These are phyloP conservation scores for Neoascochyta sp. DNA, from an alignment of 2,329 filamentous ascomycete genomes.

Conservation along the genomic window DNA sequence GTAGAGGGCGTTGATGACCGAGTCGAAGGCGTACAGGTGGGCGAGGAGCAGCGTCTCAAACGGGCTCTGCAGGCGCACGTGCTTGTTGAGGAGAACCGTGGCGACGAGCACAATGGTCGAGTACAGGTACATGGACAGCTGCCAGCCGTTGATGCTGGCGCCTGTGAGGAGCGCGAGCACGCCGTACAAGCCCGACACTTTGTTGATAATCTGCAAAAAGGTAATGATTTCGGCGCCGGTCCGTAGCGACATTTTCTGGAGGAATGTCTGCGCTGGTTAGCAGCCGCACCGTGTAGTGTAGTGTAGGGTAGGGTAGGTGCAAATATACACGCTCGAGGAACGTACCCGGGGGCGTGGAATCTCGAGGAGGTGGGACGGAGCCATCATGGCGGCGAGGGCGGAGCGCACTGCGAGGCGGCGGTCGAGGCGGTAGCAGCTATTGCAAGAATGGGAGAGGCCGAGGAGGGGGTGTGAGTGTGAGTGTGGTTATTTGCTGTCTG, in stretches of 20 bases:
- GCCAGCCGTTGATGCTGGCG: slow-evolving; percentile 74
- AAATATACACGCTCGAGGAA: slow-evolving; percentile 4
- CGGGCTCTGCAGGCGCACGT: slow-evolving; percentile 74
- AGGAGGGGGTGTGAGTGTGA: too few species aligned
- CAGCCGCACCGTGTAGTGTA: slow-evolving; percentile 5
- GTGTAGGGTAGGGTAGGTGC: slow-evolving; percentile 1
- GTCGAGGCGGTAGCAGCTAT: too few species aligned
- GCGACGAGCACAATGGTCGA: slow-evolving; percentile 68
- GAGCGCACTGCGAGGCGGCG: too few species aligned
- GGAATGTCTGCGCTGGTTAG: slow-evolving; percentile 62
- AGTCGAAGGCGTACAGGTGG: slow-evolving; percentile 82
- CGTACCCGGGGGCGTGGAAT: slow-evolving; percentile 40
- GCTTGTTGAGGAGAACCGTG: slow-evolving; percentile 67
- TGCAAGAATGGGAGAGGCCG: too few species aligned
- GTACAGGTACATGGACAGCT: slow-evolving; percentile 90
- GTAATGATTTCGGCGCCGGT: slow-evolving; percentile 83
- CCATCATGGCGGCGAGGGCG: slow-evolving; percentile 25
- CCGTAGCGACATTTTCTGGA: slow-evolving; percentile 80
- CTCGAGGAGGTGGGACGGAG: slow-evolving; percentile 33
- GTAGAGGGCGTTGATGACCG: slow-evolving; percentile 74
- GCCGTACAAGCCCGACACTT: slow-evolving; percentile 85
- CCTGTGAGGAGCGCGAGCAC: slow-evolving; percentile 85
- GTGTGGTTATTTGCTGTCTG: too few species aligned
- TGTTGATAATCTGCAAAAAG: slow-evolving; percentile 82
- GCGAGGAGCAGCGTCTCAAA: slow-evolving; percentile 77